phyloP scores from a whole-genome alignment of 1,139 yeast genomes.

The Hemisphaericaspora lyxosophila region DNA sequence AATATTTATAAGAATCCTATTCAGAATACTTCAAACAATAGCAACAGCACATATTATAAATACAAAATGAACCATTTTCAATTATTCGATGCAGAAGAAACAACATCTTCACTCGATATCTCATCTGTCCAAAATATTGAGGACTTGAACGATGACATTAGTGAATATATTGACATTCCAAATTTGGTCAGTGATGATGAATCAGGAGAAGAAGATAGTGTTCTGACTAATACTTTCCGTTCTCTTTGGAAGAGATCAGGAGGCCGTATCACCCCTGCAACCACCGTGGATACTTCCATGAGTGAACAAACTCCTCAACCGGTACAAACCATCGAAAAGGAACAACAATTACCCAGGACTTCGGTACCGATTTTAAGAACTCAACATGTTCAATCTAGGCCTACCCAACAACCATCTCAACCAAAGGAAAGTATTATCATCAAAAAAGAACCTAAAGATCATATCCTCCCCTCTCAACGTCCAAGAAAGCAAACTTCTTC shows the following conservation, averaged over 20 bases:
- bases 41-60: background rate
- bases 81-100: constrained; percentile 5
- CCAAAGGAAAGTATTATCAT: background rate
- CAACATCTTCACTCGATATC: constrained; percentile 14
- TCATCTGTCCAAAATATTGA: constrained; percentile 15
- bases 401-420: constrained; percentile 5
- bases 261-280: constrained; percentile 14
- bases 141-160: constrained; percentile 11
- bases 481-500: constrained; percentile 4
- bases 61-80: constrained; percentile 3
- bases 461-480: constrained; percentile 1
- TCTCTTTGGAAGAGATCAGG: constrained; percentile 12
- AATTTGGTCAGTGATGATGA: constrained; percentile 13
- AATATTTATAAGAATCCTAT: constrained; percentile 14
- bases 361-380: constrained; percentile 5
- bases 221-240: constrained; percentile 11
- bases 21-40: constrained; percentile 4
- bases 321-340: background rate
- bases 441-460: background rate
- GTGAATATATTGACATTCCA: constrained; percentile 14
- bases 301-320: background rate
- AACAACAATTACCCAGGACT: constrained; percentile 3
- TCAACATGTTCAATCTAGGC: constrained; percentile 10
- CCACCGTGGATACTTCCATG: constrained; percentile 8
- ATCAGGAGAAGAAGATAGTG: constrained; percentile 11